A percentile compares a stretch with the other conserved stretches of the same genome.
Evolutionary conservation across 2,329 filamentous ascomycete species (phyloP).

Genomic region (Alternaria solani): DNA sequence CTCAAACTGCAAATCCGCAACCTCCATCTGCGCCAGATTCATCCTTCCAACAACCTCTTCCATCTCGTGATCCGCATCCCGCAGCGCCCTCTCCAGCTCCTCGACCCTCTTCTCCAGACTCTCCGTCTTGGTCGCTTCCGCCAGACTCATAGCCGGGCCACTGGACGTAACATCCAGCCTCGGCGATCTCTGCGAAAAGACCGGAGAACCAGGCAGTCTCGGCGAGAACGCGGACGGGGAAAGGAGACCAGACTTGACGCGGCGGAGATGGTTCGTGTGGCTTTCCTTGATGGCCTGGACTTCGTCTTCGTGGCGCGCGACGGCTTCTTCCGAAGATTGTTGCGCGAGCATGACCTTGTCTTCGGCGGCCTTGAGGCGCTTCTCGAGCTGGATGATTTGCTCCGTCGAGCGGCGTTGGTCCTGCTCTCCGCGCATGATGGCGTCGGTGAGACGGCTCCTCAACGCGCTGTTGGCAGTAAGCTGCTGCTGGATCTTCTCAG

Average conservation of each 20-base stretch:
- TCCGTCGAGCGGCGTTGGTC: constrained; percentile 82
- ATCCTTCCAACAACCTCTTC: constrained; percentile 82
- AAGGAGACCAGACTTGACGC: constrained; percentile 66
- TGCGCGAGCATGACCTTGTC: constrained; percentile 85
- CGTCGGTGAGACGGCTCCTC: constrained; percentile 77
- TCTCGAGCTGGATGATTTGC: constrained; percentile 85
- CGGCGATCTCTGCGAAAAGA: constrained; percentile 67
- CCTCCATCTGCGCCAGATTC: constrained; percentile 84
- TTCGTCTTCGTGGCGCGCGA: constrained; percentile 86
- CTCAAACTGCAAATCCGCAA: constrained; percentile 78
- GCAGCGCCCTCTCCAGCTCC: constrained; percentile 83
- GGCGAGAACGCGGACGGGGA: constrained; percentile 62
- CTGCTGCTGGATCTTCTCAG: constrained; percentile 79
- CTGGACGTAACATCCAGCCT: constrained; percentile 68
- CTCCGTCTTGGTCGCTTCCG: constrained; percentile 76
- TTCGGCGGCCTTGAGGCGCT: constrained; percentile 80
- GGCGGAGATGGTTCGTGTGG: constrained; percentile 77
- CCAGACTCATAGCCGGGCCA: constrained; percentile 65
- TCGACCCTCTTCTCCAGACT: constrained; percentile 78
- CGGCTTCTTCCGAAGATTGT: constrained; percentile 82
- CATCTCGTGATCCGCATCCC: constrained; percentile 81
- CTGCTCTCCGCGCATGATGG: constrained; percentile 82
- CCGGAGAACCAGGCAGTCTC: constrained; percentile 68
- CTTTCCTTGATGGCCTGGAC: constrained; percentile 77
- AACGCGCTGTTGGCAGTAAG: constrained; percentile 79